phyloP scores from a whole-genome alignment of 495 filamentous ascomycete genomes.

The Aspergillus indologenus region DNA sequence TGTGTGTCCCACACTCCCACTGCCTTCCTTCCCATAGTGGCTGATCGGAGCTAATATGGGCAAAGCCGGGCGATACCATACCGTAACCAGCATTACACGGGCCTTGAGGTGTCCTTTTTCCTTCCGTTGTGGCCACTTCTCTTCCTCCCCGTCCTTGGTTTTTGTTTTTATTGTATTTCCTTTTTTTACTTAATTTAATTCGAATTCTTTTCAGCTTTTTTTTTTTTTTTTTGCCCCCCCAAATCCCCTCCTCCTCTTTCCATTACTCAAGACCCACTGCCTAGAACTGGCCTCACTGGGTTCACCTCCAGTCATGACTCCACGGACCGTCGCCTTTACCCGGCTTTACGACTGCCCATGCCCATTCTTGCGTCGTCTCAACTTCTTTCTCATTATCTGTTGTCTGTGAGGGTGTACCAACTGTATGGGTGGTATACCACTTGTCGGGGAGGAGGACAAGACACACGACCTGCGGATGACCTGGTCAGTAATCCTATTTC shows the following conservation, averaged over 20 bases:
- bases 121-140: background rate
- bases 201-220: background rate
- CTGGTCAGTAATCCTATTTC: background rate
- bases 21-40: constrained; percentile 17
- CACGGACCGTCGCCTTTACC: background rate
- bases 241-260: no score
- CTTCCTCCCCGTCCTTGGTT: background rate
- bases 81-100: constrained; percentile 23
- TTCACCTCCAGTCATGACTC: background rate
- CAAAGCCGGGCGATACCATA: constrained; percentile 13
- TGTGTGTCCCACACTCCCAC: no score
- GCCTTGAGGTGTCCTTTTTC: constrained; percentile 9
- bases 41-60: constrained; percentile 20
- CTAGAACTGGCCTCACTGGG: background rate
- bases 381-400: no score
- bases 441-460: no score
- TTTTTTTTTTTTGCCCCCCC: background rate
- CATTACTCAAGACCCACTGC: background rate
- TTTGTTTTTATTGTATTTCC: background rate
- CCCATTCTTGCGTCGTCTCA: no score
- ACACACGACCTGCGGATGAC: background rate
- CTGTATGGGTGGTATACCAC: background rate
- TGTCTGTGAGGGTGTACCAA: no score
- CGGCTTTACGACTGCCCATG: background rate
- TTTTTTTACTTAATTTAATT: background rate